These are phyloP conservation scores for Fusarium newnesense DNA, from an alignment of 2,329 filamentous ascomycete species.

Conservation along the genomic window DNA sequence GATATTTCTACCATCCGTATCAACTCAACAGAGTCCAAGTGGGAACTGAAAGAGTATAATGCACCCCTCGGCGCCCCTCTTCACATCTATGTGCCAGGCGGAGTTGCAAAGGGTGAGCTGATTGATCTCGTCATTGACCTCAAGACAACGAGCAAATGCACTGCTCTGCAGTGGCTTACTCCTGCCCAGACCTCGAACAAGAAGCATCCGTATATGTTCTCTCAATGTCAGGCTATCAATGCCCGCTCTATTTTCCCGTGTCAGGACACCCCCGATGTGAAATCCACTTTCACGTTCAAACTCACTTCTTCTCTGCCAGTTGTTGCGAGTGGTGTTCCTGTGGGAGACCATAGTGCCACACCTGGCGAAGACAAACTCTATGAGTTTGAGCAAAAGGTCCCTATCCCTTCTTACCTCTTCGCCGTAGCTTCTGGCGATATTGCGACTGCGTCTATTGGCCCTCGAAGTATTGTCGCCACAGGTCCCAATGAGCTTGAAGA, in stretches of 20 bases:
- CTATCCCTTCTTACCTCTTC: conserved; percentile 94
- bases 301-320: conserved; percentile 88
- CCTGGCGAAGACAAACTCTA: conserved; percentile 72
- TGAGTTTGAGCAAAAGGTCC: conserved; percentile 88
- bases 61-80: conserved; percentile 82
- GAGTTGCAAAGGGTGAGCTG: conserved; percentile 62
- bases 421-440: conserved; percentile 91
- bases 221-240: conserved; percentile 96
- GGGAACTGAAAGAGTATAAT: conserved; percentile 74
- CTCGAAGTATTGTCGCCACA: conserved; percentile 84
- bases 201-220: conserved; percentile 97
- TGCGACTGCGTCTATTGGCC: conserved; percentile 84
- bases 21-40: conserved; percentile 70
- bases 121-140: conserved; percentile 73
- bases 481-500: conserved; percentile 86
- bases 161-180: conserved; percentile 94
- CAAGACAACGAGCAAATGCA: conserved; percentile 87
- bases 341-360: conserved; percentile 56
- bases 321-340: conserved; percentile 84
- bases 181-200: conserved; percentile 94
- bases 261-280: conserved; percentile 97
- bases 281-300: conserved; percentile 92
- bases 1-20: conserved; percentile 78
- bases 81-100: conserved; percentile 68
- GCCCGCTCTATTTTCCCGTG: conserved; percentile 94